Evolutionary conservation across 495 filamentous ascomycete species (phyloP).

Genomic region (Aspergillus taichungensis): DNA sequence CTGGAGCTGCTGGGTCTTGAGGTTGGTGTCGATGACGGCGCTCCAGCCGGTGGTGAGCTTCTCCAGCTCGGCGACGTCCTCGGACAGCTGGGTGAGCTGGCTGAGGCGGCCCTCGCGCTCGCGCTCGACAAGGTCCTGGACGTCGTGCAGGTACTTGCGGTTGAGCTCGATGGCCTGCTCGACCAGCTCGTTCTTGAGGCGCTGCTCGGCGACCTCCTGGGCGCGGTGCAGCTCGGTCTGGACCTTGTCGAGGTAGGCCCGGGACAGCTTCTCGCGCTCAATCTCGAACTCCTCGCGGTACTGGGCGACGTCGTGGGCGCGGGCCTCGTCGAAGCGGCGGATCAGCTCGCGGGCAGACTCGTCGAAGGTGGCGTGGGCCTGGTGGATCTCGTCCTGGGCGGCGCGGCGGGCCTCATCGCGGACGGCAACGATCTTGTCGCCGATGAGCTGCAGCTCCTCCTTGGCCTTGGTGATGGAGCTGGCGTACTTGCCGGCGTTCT

Average conservation of each 20-base stretch:
- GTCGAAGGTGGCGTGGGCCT: constrained; percentile 69
- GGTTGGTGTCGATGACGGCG: constrained; percentile 75
- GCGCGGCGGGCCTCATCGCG: constrained; percentile 56
- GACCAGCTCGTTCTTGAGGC: constrained; percentile 72
- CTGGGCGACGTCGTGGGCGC: constrained; percentile 62
- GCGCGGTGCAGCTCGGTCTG: constrained; percentile 64
- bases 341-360: constrained; percentile 70
- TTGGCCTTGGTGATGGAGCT: constrained; percentile 74
- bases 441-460: constrained; percentile 67
- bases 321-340: constrained; percentile 58
- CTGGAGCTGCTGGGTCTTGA: constrained; percentile 89
- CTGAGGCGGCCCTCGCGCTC: constrained; percentile 83
- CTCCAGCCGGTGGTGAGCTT: constrained; percentile 77
- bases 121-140: constrained; percentile 74
- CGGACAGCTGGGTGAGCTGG: constrained; percentile 71
- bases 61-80: constrained; percentile 70
- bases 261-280: constrained; percentile 68
- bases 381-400: constrained; percentile 66
- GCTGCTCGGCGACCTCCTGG: constrained; percentile 67
- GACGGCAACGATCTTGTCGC: constrained; percentile 60
- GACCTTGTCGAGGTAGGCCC: constrained; percentile 71
- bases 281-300: constrained; percentile 85
- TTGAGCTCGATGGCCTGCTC: constrained; percentile 87
- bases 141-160: constrained; percentile 66
- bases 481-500: constrained; percentile 60